Evolutionary conservation across 1,284 basidiomycete species (phyloP), one percentile per base, ranked within the genome.

Genomic region (Microbotryum intermedium): DNA sequence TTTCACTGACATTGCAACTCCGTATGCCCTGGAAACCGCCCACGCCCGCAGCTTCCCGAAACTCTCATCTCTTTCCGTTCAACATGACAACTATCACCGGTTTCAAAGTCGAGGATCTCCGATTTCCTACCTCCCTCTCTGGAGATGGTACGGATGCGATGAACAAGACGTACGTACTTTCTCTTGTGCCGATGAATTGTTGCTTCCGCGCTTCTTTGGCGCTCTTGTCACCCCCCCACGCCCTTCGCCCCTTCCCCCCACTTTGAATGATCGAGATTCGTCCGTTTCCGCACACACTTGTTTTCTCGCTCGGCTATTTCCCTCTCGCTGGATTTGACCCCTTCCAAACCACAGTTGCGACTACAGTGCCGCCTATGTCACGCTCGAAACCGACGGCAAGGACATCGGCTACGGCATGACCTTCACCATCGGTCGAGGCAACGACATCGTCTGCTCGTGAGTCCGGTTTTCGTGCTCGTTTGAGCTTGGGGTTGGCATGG

Each of bases 361-460:
- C 76, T 97, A 97, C 77, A 91, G 88, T 2, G 88, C 90, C 1
- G 92, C 92, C 2, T 95, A 95, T 74, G 79, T 95, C 50, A 82
- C 83, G 10, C 78, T 97, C 58, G 78, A 83, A 69, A 92, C 91
- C 4, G 80, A 84, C 55, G 71, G 74, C 54, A 67, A 71, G 39
- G 64, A 68, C 23, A 50, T 59, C 44, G 90, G 91, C 34, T 84
- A 90, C 70, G 91, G 92, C 55, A 91, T 94, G 91, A 93, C 92
- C 16, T 95, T 95, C 75, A 94, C 91, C n/a, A 94, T 93, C 70
- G 91, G 92, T 6, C 84, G 90, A 46, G 91, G 91, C 28, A 97
- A 93, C 73, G 93, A 97, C 64, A 90, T 93, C 69, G 90, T 72
- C 84, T 72, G 69, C 77, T 70, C 28, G 21, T 57, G 59, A 18